Percentiles rank a stretch among this genome's conserved stretches.
Conservation (phyloP, 495 filamentous ascomycete species). For the Oleoguttula mirabilis region DNA sequence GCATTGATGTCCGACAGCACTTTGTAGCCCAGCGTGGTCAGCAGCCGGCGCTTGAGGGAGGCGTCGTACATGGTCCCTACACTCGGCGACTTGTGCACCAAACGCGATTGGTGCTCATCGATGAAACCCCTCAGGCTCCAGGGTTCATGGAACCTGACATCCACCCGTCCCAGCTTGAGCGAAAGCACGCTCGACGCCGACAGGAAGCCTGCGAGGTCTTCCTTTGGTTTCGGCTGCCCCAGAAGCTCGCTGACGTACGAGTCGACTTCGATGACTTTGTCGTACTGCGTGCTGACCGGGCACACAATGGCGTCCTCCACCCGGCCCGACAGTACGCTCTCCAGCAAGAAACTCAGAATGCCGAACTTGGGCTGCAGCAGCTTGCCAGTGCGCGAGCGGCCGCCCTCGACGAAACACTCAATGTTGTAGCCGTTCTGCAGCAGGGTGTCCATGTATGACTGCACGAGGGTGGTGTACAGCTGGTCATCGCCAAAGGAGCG, state of each 20-base stretch:
- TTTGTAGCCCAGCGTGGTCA: conserved; percentile 78
- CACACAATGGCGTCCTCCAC: conserved; percentile 85
- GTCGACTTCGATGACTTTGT: conserved; percentile 96
- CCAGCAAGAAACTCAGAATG: conserved; percentile 84
- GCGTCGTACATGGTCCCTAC: conserved; percentile 29
- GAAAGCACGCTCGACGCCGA: conserved; percentile 81
- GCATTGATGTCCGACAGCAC: conserved; percentile 89
- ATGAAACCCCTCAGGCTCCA: conserved; percentile 81
- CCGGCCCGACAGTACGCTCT: conserved; percentile 76
- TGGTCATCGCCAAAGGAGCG: conserved; percentile 85
- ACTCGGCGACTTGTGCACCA: conserved; percentile 23
- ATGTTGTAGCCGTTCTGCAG: conserved; percentile 86
- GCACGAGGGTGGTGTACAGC: conserved; percentile 80
- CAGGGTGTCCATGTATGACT: conserved; percentile 88
- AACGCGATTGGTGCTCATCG: conserved; percentile 50
- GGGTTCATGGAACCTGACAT: conserved; percentile 89
- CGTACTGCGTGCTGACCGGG: conserved; percentile 92
- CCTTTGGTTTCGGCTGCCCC: conserved; percentile 86
- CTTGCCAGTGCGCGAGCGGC: conserved; percentile 84
- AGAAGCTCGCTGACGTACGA: conserved; percentile 90
- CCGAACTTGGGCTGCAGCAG: conserved; percentile 88
- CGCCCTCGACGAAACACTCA: conserved; percentile 71
- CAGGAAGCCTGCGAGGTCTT: conserved; percentile 80
- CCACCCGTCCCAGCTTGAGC: conserved; percentile 77
- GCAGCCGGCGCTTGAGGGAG: conserved; percentile 41